A percentile compares a stretch with the other conserved stretches of the same genome.
These are phyloP conservation scores for Cyclostephanos invisitatus DNA, from an alignment of 108 stramenopile genomes.

Conservation along the genomic window DNA sequence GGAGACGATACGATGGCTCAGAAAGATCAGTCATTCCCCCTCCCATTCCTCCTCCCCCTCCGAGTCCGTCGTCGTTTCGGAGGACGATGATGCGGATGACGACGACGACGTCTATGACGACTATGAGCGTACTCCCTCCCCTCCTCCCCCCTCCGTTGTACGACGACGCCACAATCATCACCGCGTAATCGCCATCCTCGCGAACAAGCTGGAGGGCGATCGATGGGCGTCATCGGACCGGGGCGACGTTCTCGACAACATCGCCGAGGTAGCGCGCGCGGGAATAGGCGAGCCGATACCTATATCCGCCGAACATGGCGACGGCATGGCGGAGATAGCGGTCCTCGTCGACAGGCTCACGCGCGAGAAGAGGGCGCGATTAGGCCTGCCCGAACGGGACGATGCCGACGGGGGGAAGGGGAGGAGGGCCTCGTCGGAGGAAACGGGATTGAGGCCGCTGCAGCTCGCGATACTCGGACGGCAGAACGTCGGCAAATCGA, in stretches of 20 bases:
- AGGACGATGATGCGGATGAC: background rate
- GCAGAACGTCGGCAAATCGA: constrained; percentile 91
- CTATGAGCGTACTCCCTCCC: background rate
- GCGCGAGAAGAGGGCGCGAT: constrained; percentile 47
- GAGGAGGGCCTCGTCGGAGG: constrained; percentile 3
- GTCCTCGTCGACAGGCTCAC: constrained; percentile 61
- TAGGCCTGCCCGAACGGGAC: constrained; percentile 28
- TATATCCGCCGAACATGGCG: constrained; percentile 85
- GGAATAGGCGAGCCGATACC: constrained; percentile 85
- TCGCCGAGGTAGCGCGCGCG: constrained; percentile 64
- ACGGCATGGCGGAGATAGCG: constrained; percentile 85
- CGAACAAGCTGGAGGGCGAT: constrained; percentile 89
- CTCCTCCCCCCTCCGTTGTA: background rate
- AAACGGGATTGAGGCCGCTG: constrained; percentile 55
- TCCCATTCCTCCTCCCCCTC: background rate
- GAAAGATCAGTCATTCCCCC: constrained; percentile 53
- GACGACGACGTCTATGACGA: background rate
- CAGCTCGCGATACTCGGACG: constrained; percentile 88
- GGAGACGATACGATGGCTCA: constrained; percentile 78
- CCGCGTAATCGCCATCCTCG: constrained; percentile 63
- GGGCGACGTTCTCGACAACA: constrained; percentile 60
- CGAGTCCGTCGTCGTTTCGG: too few relatives aligned
- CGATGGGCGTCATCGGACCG: constrained; percentile 62
- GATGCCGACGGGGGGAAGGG: constrained; percentile 22
- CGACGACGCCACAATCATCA: constrained; percentile 5